phyloP scores from a whole-genome alignment of 1,284 basidiomycete genomes.

The Ustilago tritici region DNA sequence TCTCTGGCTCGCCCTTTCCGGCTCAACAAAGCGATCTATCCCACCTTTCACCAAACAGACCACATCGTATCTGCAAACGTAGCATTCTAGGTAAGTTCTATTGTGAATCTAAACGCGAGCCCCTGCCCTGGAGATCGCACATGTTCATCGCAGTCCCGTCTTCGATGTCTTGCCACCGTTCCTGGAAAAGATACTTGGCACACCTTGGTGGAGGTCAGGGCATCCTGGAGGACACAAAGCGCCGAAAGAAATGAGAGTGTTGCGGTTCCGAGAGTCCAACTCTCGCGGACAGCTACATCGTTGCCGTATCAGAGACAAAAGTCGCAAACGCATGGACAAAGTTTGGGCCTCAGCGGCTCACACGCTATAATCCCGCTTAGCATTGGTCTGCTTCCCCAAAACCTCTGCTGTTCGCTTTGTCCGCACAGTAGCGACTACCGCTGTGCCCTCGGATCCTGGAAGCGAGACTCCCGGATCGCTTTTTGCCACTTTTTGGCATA shows the following conservation, averaged over 20 bases:
- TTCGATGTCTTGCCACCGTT: background rate
- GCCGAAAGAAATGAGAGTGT: background rate
- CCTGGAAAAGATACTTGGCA: background rate
- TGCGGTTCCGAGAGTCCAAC: background rate
- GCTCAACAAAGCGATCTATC: background rate
- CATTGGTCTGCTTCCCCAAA: background rate
- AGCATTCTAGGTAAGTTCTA: background rate
- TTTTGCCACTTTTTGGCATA: background rate
- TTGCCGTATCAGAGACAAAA: background rate
- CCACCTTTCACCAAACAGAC: background rate
- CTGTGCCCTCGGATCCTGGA: background rate
- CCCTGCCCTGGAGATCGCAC: background rate
- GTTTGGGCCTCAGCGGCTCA: background rate
- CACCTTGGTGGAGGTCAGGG: background rate
- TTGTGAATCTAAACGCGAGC: background rate
- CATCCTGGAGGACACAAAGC: background rate
- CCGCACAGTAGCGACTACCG: background rate
- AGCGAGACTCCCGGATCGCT: background rate
- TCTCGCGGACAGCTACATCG: background rate
- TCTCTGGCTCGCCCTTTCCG: background rate
- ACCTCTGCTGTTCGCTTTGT: background rate
- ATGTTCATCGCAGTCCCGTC: background rate
- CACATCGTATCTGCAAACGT: background rate
- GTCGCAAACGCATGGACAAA: background rate
- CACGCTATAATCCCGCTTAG: background rate